Evolutionary conservation across 108 stramenopile genomes (phyloP).

Genomic region (Aurantiochytrium sp.): DNA sequence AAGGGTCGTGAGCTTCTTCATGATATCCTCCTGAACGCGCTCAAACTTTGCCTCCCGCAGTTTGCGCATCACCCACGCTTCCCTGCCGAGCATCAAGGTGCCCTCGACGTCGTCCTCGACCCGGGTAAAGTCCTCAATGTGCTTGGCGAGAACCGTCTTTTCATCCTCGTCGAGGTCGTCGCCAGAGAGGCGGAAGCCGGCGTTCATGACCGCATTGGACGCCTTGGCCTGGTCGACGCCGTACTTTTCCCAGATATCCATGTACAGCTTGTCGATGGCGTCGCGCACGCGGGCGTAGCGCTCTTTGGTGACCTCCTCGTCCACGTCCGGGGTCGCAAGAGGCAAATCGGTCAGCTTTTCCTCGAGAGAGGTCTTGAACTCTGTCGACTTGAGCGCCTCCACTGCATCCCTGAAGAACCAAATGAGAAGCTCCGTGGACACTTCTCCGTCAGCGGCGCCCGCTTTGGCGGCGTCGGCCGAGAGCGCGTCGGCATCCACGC

Average conservation of each 20-base stretch:
- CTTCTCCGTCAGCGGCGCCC: background rate
- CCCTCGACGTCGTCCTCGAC: background rate
- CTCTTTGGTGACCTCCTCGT: background rate
- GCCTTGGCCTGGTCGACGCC: background rate
- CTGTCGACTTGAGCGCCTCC: background rate
- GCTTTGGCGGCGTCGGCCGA: background rate
- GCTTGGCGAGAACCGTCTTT: background rate
- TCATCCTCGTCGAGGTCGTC: background rate
- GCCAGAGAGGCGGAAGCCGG: background rate
- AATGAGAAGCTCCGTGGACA: background rate
- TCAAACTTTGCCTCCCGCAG: background rate
- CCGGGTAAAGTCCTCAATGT: background rate
- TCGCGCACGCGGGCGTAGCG: background rate
- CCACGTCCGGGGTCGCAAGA: background rate
- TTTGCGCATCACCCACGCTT: background rate
- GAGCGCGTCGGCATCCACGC: background rate
- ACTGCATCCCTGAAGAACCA: background rate
- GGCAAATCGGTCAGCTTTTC: background rate
- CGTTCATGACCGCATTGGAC: background rate
- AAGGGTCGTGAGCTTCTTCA: background rate
- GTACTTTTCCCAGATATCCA: background rate
- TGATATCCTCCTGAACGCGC: background rate
- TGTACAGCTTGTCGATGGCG: background rate
- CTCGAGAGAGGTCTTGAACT: background rate
- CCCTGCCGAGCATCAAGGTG: background rate